Percentiles rank a stretch among this genome's conserved stretches.
These are phyloP conservation scores for Pseudoturritis turrita DNA, from an alignment of 345 rosid species.

Conservation along the genomic window DNA sequence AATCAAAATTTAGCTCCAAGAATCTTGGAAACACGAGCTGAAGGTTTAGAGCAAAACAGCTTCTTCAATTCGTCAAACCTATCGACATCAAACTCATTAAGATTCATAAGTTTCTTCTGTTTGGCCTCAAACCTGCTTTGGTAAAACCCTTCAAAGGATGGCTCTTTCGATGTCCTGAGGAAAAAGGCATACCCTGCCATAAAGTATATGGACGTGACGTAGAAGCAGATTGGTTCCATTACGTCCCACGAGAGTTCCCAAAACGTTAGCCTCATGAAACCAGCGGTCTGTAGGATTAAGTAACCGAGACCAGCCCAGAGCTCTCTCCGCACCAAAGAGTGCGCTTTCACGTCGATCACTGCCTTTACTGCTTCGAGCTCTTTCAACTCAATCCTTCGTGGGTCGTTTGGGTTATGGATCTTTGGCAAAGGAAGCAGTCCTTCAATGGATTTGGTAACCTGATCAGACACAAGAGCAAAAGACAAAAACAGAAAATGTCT, in stretches of 20 bases:
- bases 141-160: constrained; percentile 88
- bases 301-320: constrained; percentile 78
- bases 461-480: constrained; percentile 30
- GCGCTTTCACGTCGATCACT: constrained; percentile 53
- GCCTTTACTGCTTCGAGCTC: constrained; percentile 55
- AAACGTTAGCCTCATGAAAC: constrained; percentile 92
- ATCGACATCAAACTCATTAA: constrained; percentile 42
- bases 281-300: constrained; percentile 70
- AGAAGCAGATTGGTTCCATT: constrained; percentile 98
- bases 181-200: constrained; percentile 78
- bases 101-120: constrained; percentile 54
- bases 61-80: constrained; percentile 61
- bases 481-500: constrained; percentile 27
- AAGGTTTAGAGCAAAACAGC: constrained; percentile 21
- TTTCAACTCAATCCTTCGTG: constrained; percentile 52
- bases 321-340: constrained; percentile 54
- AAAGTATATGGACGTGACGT: constrained; percentile 66
- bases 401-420: constrained; percentile 39
- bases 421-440: constrained; percentile 56
- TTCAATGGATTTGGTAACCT: constrained; percentile 69
- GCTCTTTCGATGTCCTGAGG: constrained; percentile 83
- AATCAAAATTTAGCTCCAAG: constrained; percentile 17
- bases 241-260: constrained; percentile 99
- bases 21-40: constrained; percentile 21
- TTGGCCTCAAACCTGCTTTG: constrained; percentile 62